These are phyloP conservation scores for Claviceps monticola DNA, from an alignment of 2,329 filamentous ascomycete species.

Conservation along the genomic window DNA sequence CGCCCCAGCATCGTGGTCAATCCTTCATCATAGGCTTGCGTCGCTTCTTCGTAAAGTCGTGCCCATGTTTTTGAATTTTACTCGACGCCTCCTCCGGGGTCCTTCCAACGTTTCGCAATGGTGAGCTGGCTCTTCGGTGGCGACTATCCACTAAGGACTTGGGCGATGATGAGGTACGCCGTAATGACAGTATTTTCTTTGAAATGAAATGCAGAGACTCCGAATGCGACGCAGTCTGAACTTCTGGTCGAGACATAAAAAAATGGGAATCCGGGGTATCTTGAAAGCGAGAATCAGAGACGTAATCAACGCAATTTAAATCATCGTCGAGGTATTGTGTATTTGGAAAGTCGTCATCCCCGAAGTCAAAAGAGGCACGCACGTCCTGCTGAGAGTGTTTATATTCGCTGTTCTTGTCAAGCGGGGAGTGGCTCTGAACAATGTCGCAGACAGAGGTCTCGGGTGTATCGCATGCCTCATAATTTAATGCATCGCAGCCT, in stretches of 20 bases:
- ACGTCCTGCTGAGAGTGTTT: constrained; percentile 16
- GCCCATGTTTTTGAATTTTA: constrained; percentile 33
- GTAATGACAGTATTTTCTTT: constrained; percentile 19
- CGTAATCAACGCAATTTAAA: constrained; percentile 15
- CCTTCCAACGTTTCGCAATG: constrained; percentile 22
- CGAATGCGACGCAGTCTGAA: constrained; percentile 20
- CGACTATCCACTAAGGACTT: constrained; percentile 18
- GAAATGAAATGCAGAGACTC: constrained; percentile 20
- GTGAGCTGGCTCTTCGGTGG: constrained; percentile 10
- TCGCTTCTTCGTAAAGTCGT: constrained; percentile 27
- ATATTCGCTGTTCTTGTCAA: constrained; percentile 18
- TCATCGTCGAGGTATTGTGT: constrained; percentile 27
- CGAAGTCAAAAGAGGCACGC: constrained; percentile 18
- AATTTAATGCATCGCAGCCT: constrained; percentile 31
- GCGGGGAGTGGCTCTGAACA: constrained; percentile 24
- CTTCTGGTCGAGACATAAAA: constrained; percentile 28
- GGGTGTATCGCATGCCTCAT: constrained; percentile 29
- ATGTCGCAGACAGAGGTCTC: constrained; percentile 32
- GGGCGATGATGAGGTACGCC: constrained; percentile 21
- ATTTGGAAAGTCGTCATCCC: constrained; percentile 17
- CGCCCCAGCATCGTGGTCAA: constrained; percentile 23
- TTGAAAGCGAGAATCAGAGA: constrained; percentile 11
- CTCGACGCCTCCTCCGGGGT: constrained; percentile 32
- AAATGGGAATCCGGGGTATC: constrained; percentile 29
- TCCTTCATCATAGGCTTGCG: constrained; percentile 25